Conservation (phyloP, 129 eudicot species). For the Flaveria trinervia region DNA sequence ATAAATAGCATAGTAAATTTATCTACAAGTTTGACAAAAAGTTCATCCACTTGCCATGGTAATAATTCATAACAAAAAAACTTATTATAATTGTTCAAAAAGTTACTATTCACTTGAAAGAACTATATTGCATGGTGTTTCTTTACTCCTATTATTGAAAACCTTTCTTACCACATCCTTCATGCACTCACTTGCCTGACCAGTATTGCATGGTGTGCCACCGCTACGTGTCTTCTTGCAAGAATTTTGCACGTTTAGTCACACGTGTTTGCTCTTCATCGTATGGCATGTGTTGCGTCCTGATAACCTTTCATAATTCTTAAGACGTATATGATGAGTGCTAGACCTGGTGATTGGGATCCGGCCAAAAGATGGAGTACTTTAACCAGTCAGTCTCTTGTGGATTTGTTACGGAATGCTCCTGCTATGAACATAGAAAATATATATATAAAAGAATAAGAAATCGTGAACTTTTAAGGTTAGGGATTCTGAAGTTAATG, state of each 20-base stretch:
- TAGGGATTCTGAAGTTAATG: too few species aligned
- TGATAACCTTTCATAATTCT: too few species aligned
- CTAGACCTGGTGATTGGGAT: constrained; percentile 93
- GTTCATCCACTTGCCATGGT: too few species aligned
- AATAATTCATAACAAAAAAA: too few species aligned
- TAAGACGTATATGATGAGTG: not conserved
- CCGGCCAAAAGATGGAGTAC: constrained; percentile 93
- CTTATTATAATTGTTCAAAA: constrained; percentile 19
- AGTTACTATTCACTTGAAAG: constrained; percentile 16
- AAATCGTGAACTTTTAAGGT: too few species aligned
- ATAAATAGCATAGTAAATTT: too few species aligned
- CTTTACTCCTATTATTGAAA: constrained; percentile 15
- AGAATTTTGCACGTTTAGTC: not conserved
- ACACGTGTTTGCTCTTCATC: too few species aligned
- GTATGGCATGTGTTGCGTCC: not conserved
- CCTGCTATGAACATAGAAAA: constrained; percentile 50
- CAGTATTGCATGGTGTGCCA: too few species aligned
- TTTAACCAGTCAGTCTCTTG: constrained; percentile 96
- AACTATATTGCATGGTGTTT: constrained; percentile 5
- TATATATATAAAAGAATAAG: not conserved
- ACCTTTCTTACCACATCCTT: not conserved
- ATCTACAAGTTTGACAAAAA: too few species aligned
- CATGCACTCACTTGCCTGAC: too few species aligned
- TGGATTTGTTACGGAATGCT: constrained; percentile 57
- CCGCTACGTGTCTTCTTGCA: too few species aligned